Percentiles rank a stretch among this genome's conserved stretches.
Conservation (phyloP, 768 basidiomycete genomes). For the Leccinum olivaceopallidum region DNA sequence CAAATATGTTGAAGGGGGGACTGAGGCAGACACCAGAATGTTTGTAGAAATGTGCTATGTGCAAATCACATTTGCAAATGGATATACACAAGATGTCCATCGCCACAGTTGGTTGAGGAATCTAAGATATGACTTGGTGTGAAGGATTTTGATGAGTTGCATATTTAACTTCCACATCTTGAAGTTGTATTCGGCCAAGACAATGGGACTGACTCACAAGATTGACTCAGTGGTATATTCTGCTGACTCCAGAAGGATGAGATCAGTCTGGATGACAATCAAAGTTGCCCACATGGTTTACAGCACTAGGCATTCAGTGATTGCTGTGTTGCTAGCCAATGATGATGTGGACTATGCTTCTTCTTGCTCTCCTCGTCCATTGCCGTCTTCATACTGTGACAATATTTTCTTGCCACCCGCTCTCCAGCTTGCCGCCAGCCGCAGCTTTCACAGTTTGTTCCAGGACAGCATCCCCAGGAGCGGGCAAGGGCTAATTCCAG, state of each 20-base stretch:
- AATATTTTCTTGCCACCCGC: background rate
- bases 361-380: background rate
- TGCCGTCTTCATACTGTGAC: background rate
- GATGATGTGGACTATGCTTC: too few relatives aligned
- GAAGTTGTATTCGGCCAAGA: too few relatives aligned
- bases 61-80: background rate
- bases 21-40: background rate
- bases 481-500: background rate
- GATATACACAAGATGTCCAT: background rate
- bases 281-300: too few relatives aligned
- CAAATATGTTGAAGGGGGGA: background rate
- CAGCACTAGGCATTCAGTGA: too few relatives aligned
- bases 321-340: too few relatives aligned
- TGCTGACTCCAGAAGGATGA: too few relatives aligned
- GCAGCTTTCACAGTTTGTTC: background rate
- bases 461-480: background rate
- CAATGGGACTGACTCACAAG: too few relatives aligned
- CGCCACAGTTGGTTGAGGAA: background rate
- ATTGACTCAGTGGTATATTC: too few relatives aligned
- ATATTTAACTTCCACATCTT: background rate
- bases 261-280: too few relatives aligned
- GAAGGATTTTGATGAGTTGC: background rate
- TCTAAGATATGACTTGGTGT: background rate
- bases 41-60: background rate
- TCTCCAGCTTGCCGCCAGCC: background rate